Base-by-base conservation (phyloP, 108 stramenopile species). In the Nitzschia inconspicua region DNA sequence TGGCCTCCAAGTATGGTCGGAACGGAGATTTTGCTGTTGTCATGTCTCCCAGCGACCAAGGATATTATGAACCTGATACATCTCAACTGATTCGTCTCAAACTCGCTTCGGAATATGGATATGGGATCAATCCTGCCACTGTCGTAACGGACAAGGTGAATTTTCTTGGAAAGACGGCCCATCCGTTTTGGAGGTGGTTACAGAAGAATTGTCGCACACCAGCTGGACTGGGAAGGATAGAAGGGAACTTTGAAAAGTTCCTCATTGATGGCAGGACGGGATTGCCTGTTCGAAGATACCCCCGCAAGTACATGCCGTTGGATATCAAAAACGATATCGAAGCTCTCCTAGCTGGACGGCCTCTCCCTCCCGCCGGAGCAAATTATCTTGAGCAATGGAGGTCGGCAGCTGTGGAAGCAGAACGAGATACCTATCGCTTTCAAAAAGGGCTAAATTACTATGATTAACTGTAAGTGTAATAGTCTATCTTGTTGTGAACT, bases 31-130 rank as follows among this genome's bases (percentile, higher is more conserved):
- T 92, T 53, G 85, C 73, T 1, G 87, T 94, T 30, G 65, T 94
- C 22, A n/a, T 79, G 34, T 78, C 82, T n/a, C 93, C 93, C 27
- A 89, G 85, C 29, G 93, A 94, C 47, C 93, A 94, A 60, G 93
- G 93, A 8, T 94, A 94, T 55, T 94, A 86, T 71, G 93, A 94
- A 70, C 93, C 93, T 11, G 93, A 94, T 62, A 94, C 93, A 22
- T 89, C 87, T 8, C 73, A 79, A 20, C 55, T 94, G 10, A 76
- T 94, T 46, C 84, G 93, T 9, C 68, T 91, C 43, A 94, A 94
- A 73, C 63, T 94, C 0, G 87, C 80, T n/a, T 76, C 77, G 14
- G 93, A 94, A 57, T 94, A 94, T 60, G 93, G 93, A 6, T 94
- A 89, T 55, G 93, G 93, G 3, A 81, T 77, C 27, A 86, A 82